phyloP scores from a whole-genome alignment of 1,284 basidiomycete species.

The Veloboletus limbatus region DNA sequence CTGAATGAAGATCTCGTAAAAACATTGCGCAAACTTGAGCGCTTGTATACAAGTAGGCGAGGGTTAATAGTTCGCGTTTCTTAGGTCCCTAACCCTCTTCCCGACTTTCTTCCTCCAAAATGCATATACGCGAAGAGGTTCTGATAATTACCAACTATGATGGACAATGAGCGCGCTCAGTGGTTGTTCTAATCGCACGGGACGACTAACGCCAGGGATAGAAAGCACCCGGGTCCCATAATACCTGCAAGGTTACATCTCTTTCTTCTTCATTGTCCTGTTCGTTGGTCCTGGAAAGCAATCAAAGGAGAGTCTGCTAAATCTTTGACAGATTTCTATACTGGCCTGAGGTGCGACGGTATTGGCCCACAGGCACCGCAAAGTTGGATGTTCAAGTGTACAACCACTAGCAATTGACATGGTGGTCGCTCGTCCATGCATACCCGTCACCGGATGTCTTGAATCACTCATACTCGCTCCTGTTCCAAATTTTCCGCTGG shows the following conservation, averaged over 20 bases:
- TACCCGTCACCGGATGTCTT: conserved; percentile 17
- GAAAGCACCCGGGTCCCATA: conserved; percentile 16
- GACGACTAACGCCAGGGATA: conserved; percentile 12
- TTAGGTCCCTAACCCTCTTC: conserved; percentile 13
- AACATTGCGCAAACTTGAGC: conserved; percentile 11
- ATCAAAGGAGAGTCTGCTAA: background rate
- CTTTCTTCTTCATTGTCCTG: conserved; percentile 15
- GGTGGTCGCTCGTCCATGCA: background rate
- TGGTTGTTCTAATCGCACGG: too few relatives aligned
- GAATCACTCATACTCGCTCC: conserved; percentile 20
- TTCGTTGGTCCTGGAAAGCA: conserved; percentile 12
- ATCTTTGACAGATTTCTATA: conserved; percentile 10
- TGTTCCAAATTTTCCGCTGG: conserved; percentile 17
- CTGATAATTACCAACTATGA: conserved; percentile 18
- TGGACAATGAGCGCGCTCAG: too few relatives aligned
- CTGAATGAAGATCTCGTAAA: conserved; percentile 18
- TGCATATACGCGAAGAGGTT: conserved; percentile 7
- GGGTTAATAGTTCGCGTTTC: conserved; percentile 20
- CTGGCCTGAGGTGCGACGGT: conserved; percentile 11
- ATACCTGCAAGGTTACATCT: conserved; percentile 1
- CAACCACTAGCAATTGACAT: background rate
- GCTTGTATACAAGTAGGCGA: conserved; percentile 20
- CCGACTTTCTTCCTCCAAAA: conserved; percentile 21
- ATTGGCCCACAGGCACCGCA: conserved; percentile 13
- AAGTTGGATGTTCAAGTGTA: conserved; percentile 12